Base-by-base conservation (phyloP, 495 filamentous ascomycete species). In the Hypoxylon rickii region DNA sequence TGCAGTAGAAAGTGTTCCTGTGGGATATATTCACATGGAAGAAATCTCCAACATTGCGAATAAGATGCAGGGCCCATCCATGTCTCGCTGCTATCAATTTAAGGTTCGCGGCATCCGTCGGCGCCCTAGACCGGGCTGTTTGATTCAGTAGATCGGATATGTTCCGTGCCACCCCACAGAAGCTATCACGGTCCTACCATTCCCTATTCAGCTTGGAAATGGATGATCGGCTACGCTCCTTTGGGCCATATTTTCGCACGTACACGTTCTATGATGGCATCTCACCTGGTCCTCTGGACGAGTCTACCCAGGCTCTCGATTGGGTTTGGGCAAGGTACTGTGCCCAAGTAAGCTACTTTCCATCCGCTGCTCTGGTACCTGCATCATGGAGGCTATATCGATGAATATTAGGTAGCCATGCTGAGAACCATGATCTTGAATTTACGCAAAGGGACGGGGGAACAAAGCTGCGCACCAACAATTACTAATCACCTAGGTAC, bases 61-160 rank as follows among this genome's bases (percentile, higher is more conserved):
- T 3, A 5, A 15, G 7, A 43, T 15, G 32, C 51, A 56, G 38
- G 58, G 58, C 22, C 45, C 0, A 38, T 42, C 58, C 51, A 51
- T 56, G 52, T 39, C 15, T 0, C 3, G 1, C 22, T 13, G 15
- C 15, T 22, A 17, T 37, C 26, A 13, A 5, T 40, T 41, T 56
- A 62, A 56, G 58, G 58, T 62, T 62, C 36, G 15, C 52, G 21
- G 41, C 11, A 43, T 12, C 31, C 41, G 13, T 55, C 58, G 42
- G 51, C 32, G 45, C 32, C 34, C 41, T 52, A 41, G 39, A 13
- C 42, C 51, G 45, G 22, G 21, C 15, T 39, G 36, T 22, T 49
- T 13, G 12, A 43, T 44, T 16, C 21, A 45, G 12, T 50, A 26
- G 40, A 26, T 24, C 40, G 22, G 37, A 2, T 22, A 39, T 39